These are phyloP conservation scores for Aspergillus mulundensis DNA, from an alignment of 495 filamentous ascomycete species.

Conservation along the genomic window DNA sequence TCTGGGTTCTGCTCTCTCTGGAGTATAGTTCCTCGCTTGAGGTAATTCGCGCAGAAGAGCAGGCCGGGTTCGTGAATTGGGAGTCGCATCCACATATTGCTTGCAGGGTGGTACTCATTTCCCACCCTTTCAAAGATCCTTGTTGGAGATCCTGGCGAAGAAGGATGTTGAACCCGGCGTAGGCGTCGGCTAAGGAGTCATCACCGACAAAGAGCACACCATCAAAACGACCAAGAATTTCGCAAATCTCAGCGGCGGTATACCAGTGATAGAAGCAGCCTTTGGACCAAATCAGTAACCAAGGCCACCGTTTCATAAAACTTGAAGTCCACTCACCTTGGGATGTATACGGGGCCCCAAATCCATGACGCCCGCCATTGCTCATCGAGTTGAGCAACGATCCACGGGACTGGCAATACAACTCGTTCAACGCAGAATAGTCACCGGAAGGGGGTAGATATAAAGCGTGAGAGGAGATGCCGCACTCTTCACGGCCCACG, in stretches of 20 bases:
- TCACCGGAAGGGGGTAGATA: conserved; percentile 32
- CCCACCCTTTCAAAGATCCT: conserved; percentile 42
- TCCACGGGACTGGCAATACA: conserved; percentile 36
- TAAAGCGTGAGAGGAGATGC: conserved; percentile 38
- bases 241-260: conserved; percentile 41
- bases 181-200: conserved; percentile 38
- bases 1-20: conserved; percentile 7
- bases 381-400: conserved; percentile 43
- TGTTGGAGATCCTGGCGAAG: conserved; percentile 40
- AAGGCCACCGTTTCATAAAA: neutral
- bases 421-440: conserved; percentile 10
- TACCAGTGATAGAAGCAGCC: conserved; percentile 49
- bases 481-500: conserved; percentile 42
- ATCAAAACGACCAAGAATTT: conserved; percentile 47
- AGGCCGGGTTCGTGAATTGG: conserved; percentile 37
- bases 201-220: conserved; percentile 45
- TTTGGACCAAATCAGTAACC: conserved; percentile 10
- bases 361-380: conserved; percentile 44
- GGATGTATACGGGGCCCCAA: conserved; percentile 40
- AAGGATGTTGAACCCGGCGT: conserved; percentile 47
- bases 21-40: conserved; percentile 29
- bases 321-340: conserved; percentile 26
- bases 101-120: conserved; percentile 30
- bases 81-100: conserved; percentile 37
- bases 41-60: conserved; percentile 29